Evolutionary conservation across 306 rosid species (phyloP).

Genomic region (Prunus salicina): DNA sequence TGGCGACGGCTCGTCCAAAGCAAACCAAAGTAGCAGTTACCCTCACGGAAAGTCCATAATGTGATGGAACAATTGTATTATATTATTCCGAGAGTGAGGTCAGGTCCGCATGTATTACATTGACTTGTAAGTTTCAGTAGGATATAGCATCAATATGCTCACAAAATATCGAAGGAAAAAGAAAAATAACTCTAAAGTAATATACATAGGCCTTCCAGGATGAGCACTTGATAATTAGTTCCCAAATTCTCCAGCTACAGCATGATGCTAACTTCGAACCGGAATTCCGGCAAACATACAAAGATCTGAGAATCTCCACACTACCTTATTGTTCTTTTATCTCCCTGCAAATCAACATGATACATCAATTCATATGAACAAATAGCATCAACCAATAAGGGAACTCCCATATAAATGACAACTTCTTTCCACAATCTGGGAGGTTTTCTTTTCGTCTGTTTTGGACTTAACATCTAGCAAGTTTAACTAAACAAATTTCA

Average conservation of each 20-base stretch:
- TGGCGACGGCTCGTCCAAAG: too few species aligned
- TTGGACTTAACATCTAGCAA: background rate
- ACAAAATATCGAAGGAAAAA: background rate
- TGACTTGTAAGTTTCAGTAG: background rate
- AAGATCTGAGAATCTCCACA: background rate
- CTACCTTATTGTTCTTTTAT: constrained; percentile 1
- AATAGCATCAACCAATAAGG: background rate
- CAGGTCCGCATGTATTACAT: constrained; percentile 12
- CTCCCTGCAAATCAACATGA: constrained; percentile 4
- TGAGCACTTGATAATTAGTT: constrained; percentile 5
- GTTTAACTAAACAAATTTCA: background rate
- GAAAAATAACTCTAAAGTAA: background rate
- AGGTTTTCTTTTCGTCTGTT: background rate
- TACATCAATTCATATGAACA: background rate
- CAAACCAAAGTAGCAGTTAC: background rate
- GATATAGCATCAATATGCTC: constrained; percentile 8
- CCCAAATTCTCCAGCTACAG: background rate
- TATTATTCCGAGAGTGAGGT: background rate
- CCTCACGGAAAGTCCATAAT: background rate
- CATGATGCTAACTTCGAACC: background rate
- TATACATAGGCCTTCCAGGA: constrained; percentile 9
- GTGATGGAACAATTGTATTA: background rate
- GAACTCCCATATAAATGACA: background rate
- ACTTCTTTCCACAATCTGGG: background rate
- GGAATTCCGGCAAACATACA: background rate